Base-by-base conservation (phyloP, 306 rosid species). In the Oxytropis ochrocephala region DNA sequence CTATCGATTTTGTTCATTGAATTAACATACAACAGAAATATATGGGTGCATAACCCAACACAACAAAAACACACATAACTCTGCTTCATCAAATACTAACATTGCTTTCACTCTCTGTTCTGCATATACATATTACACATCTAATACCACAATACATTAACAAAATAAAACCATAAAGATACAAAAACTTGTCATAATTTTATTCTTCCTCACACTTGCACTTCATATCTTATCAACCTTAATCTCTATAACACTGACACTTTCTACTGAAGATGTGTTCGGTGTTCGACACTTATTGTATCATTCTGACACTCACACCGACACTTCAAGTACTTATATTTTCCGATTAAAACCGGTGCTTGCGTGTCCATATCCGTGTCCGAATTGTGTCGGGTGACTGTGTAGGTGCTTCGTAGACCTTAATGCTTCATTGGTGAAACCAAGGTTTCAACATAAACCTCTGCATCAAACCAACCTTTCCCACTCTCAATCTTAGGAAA, bases 381-480 rank as follows among this genome's bases (percentile, higher is more conserved):
- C n/a, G n/a, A n/a, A n/a, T n/a, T n/a, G 29, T 24, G 29, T 24
- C 29, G 2, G 29, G 3, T 24, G 29, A 1, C 29, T 24, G 29
- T 24, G 29, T 24, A 24, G 3, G 29, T 24, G 29, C 29, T 24
- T 24, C 29, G 3, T 24, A 24, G 41, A 47, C 66, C 70, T 78
- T 3, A 39, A 60, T 73, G 63, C 78, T 70, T 78, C 51, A 66
- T 30, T 29, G 86, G 86, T 67, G 81, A 78, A 44, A 82, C 81
- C 51, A 82, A 64, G 17, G 76, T 82, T 77, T 82, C 86, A 66
- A 61, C 69, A 6, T 78, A 82, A 38, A 82, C 83, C 79, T 75
- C 86, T 38, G 86, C 86, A 75, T 82, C 86, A 78, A 82, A 82
- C 86, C 86, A 82, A 32, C 86, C 83, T 55, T 78, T 82, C n/a